Evolutionary conservation across 2,329 filamentous ascomycete genomes (phyloP).

Genomic region (Colletotrichum cereale): DNA sequence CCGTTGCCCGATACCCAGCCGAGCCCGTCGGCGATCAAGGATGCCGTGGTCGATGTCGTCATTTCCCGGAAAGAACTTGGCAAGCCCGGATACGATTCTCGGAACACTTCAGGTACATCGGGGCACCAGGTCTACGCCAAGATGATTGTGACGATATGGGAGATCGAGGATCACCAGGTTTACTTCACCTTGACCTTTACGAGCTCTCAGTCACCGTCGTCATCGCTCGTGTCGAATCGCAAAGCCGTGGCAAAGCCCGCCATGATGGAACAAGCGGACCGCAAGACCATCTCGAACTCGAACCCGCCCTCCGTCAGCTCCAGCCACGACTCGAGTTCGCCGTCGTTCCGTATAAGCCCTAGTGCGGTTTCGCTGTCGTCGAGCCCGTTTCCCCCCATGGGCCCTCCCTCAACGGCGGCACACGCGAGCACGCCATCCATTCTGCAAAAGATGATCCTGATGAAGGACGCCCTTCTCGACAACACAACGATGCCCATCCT

Average conservation of each 20-base stretch:
- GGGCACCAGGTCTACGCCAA: conserved; percentile 69
- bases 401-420: conserved; percentile 69
- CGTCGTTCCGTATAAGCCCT: conserved; percentile 63
- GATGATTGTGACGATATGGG: conserved; percentile 84
- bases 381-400: conserved; percentile 74
- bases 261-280: conserved; percentile 60
- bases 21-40: conserved; percentile 56
- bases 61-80: conserved; percentile 65
- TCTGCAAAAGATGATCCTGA: conserved; percentile 78
- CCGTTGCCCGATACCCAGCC: conserved; percentile 39
- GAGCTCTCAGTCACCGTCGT: conserved; percentile 60
- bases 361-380: conserved; percentile 64
- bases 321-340: conserved; percentile 61
- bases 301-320: conserved; percentile 62
- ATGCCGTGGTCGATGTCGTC: conserved; percentile 77
- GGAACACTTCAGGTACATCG: conserved; percentile 51
- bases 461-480: conserved; percentile 84
- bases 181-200: conserved; percentile 85
- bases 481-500: conserved; percentile 81
- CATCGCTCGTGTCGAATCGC: conserved; percentile 49
- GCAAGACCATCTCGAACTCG: conserved; percentile 57
- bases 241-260: conserved; percentile 55
- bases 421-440: conserved; percentile 72
- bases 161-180: conserved; percentile 72
- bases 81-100: conserved; percentile 53